Base-by-base conservation (phyloP, 2,329 filamentous ascomycete species). In the Fusarium virguliforme region DNA sequence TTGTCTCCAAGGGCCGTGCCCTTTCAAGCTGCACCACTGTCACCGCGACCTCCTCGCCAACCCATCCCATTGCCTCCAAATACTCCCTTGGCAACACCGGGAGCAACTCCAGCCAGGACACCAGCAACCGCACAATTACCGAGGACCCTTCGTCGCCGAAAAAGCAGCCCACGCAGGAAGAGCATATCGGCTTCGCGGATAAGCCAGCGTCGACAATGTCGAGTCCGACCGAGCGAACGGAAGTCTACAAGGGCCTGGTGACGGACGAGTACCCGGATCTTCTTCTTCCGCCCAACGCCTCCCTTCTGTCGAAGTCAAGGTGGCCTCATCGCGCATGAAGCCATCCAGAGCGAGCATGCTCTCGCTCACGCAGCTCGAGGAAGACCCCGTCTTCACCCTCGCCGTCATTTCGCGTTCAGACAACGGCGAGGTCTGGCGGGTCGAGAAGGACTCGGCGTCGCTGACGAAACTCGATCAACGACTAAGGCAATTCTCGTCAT, bases 241-340 rank as follows among this genome's bases (percentile, higher is more conserved):
- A 85, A 62, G 89, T 97, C 24, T 97, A 90, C 79, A 91, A 87
- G 74, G 94, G 94, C 1, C 87, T 98, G 24, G 86, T 94, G 6
- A 94, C 92, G 0, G 94, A 97, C 0, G 93, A 97, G 71, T 95
- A 94, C 78, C 94, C 95, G 1, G 92, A 94, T 68, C 86, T 98
- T 8, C 83, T 98, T 24, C 85, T 99, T 2, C 91, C 94, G 9
- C 95, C 96, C 0, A 97, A 97, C 78, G 94, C 6, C 85, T 99
- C 8, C 92, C 94, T 4, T 94, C 93, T 1, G 92, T 99, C 62
- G 89, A 92, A 70, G 90, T 98, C 53, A 93, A 89, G 78, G 95
- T 98, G 4, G 94, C 94, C 4, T 98, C 96, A 5, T 98, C 96
- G 24, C 91, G 96, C n/a, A 90, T 99, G 85, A 94, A 94, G 77